Evolutionary conservation across 179 eudicot genomes (phyloP), one percentile per base, ranked within the genome.

Genomic region (Beta lomatogona): DNA sequence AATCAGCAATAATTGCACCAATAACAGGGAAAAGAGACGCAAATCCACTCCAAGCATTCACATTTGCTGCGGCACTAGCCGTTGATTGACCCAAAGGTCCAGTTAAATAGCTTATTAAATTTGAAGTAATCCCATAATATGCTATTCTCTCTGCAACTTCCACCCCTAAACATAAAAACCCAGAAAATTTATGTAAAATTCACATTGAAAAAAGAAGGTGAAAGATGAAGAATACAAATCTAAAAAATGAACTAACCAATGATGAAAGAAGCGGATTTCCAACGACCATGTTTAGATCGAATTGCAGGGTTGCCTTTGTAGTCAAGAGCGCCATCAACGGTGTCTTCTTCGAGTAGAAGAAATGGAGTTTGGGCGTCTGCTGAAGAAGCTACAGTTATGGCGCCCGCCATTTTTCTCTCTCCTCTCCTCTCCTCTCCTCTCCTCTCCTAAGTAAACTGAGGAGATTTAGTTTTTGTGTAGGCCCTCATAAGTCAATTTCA

Each of bases 111-210:
- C 77, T 89, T 53, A 89, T 88, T 76, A 89, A 82, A 76, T 90
- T 91, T 1, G 91, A 87, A 11, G 82, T 81, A 69, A 90, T 83
- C 19, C 94, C 93, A 76, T 85, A 90, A 79, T 86, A 90, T 8
- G 91, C 90, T 67, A 90, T 81, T 83, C 92, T 86, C 87, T 91
- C 94, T 44, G 91, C 94, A 79, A 90, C 85, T 52, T 88, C 94
- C 79, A 91, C 90, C 16, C 89, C 94, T 90, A 69, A 48, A 82
- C 45, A 54, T 25, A 61, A 36, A 15, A 25, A 54, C 45, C 65
- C 77, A 74, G 48, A 57, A 55, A 57, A 31, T 6, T 14, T 15
- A 14, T 1, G 46, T 5, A 25, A 50, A 72, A 14, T 55, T 55
- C 4, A 45, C 53, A 53, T 53, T 15, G 61, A 53, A 72, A 18